Evolutionary conservation across 1,139 yeast genomes (phyloP).

Genomic region (Magnusiomyces tetraspermus): DNA sequence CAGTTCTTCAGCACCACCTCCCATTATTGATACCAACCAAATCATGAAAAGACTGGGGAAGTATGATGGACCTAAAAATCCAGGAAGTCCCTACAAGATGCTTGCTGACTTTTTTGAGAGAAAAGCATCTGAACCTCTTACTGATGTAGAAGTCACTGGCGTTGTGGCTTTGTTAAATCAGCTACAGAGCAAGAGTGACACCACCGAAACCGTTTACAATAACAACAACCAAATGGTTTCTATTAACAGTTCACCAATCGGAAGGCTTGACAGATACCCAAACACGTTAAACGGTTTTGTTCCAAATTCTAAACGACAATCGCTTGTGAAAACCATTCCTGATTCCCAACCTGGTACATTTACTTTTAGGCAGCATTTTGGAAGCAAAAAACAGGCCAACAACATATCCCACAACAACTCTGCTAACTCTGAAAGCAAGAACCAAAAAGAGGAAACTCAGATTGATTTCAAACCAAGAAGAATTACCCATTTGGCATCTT

Average conservation of each 20-base stretch:
- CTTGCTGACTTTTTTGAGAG: slow-evolving; percentile 11
- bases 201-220: neutral
- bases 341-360: too few species aligned
- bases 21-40: neutral
- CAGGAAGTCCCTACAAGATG: slow-evolving; percentile 6
- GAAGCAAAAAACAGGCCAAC: neutral
- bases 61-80: neutral
- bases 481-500: neutral
- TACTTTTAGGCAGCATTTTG: too few species aligned
- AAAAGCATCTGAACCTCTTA: slow-evolving; percentile 11
- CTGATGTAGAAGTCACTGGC: slow-evolving; percentile 11
- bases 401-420: neutral
- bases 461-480: neutral
- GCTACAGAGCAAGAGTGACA: neutral
- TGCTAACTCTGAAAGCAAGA: neutral
- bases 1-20: neutral
- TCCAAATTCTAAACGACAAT: too few species aligned
- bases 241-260: neutral
- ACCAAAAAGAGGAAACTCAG: neutral
- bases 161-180: slow-evolving; percentile 6
- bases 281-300: too few species aligned
- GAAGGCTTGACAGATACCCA: slow-evolving; percentile 3
- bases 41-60: neutral
- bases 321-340: too few species aligned
- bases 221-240: neutral